A percentile compares a stretch with the other conserved stretches of the same genome.
phyloP scores from a whole-genome alignment of 2,329 filamentous ascomycete genomes.

The Aspergillus sp. region DNA sequence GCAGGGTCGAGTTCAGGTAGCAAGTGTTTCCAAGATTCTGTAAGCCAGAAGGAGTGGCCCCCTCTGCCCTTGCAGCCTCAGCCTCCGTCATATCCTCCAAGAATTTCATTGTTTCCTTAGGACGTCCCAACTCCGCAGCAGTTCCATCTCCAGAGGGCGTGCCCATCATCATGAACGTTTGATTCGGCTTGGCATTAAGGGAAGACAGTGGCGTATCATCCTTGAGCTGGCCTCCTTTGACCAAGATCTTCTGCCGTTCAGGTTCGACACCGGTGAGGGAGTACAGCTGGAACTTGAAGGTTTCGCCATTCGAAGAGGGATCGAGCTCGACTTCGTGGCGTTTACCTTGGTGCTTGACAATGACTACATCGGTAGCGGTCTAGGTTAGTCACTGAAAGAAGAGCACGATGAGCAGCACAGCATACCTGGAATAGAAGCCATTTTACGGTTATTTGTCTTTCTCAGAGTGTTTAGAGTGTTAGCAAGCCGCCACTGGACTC shows the following conservation, averaged over 20 bases:
- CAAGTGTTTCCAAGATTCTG: conserved; percentile 95
- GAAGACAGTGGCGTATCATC: conserved; percentile 84
- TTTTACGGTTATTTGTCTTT: conserved; percentile 24
- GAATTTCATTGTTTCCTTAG: conserved; percentile 78
- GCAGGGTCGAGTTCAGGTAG: conserved; percentile 96
- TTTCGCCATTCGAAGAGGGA: conserved; percentile 73
- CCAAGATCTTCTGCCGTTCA: conserved; percentile 88
- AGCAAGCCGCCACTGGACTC: conserved; percentile 1
- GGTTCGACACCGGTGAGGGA: conserved; percentile 94
- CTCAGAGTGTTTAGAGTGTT: conserved; percentile 3
- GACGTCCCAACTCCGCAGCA: conserved; percentile 56
- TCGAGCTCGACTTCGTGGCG: conserved; percentile 93
- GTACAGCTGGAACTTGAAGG: conserved; percentile 92
- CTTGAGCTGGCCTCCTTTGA: conserved; percentile 92
- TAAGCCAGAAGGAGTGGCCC: conserved; percentile 79
- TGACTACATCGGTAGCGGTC: conserved; percentile 50
- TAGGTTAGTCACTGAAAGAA: conserved; percentile 14
- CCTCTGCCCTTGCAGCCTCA: conserved; percentile 73
- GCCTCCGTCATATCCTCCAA: conserved; percentile 97
- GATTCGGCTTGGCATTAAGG: conserved; percentile 76
- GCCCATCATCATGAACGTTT: conserved; percentile 94
- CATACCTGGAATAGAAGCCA: conserved; percentile 53
- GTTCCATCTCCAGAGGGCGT: conserved; percentile 64
- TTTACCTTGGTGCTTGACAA: conserved; percentile 92
- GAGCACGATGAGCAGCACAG: conserved; percentile 1